These are phyloP conservation scores for Jamesozyma gamospora DNA, from an alignment of 805 yeast species.

Conservation along the genomic window DNA sequence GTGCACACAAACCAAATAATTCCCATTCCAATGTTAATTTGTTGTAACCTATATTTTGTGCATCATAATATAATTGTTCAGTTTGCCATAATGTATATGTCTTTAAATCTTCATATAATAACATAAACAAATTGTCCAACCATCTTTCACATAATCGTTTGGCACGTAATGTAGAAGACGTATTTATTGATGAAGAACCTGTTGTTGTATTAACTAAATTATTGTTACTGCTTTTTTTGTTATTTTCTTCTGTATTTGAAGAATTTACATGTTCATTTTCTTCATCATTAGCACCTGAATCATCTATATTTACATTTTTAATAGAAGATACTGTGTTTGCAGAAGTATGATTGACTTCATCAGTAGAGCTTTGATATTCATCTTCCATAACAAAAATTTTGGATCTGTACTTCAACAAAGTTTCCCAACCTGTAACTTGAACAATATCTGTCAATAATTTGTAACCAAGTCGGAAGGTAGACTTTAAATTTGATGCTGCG, in stretches of 20 bases:
- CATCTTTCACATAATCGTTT: slow-evolving; percentile 66
- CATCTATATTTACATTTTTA: background rate
- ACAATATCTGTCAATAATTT: slow-evolving; percentile 54
- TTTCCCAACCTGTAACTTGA: slow-evolving; percentile 66
- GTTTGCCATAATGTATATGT: slow-evolving; percentile 91
- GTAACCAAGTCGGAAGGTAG: slow-evolving; percentile 49
- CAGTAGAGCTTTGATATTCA: slow-evolving; percentile 35
- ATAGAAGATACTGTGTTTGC: slow-evolving; percentile 4
- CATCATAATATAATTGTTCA: slow-evolving; percentile 77
- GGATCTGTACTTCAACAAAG: slow-evolving; percentile 46
- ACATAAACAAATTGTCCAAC: slow-evolving; percentile 65
- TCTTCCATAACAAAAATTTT: slow-evolving; percentile 61
- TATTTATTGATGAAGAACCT: background rate
- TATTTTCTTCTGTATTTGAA: background rate
- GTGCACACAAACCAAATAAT: slow-evolving; percentile 75
- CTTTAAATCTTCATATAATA: slow-evolving; percentile 64
- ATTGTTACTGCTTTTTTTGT: background rate
- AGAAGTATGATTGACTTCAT: slow-evolving; percentile 9
- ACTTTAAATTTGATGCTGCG: slow-evolving; percentile 60
- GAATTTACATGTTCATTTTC: background rate
- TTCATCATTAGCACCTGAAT: background rate
- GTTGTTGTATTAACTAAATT: background rate
- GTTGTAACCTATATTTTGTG: slow-evolving; percentile 70
- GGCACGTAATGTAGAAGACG: slow-evolving; percentile 37
- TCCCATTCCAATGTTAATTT: slow-evolving; percentile 89